Evolutionary conservation across 2,329 filamentous ascomycete species (phyloP).

Genomic region (Xylaria sp.): DNA sequence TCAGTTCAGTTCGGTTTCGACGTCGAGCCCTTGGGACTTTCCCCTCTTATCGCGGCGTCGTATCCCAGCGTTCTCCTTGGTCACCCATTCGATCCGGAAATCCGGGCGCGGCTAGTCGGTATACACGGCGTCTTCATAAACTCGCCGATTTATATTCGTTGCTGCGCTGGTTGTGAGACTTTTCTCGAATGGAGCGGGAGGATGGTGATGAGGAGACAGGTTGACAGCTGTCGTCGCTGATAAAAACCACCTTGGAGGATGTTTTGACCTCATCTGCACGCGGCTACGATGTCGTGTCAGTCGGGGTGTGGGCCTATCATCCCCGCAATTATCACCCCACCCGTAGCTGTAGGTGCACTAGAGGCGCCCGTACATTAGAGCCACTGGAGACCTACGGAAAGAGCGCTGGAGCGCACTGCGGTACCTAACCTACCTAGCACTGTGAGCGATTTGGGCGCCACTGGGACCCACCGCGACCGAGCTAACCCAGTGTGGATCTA

Average conservation of each 20-base stretch:
- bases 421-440: too few relatives aligned
- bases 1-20: slow-evolving; percentile 16
- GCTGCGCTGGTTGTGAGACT: not conserved
- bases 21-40: slow-evolving; percentile 16
- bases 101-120: slow-evolving; percentile 11
- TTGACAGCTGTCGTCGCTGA: slow-evolving; percentile 14
- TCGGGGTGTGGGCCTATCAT: slow-evolving; percentile 15
- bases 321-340: not conserved
- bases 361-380: not conserved
- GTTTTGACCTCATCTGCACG: slow-evolving; percentile 18
- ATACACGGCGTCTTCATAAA: slow-evolving; percentile 1
- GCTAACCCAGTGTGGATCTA: not conserved
- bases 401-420: too few relatives aligned
- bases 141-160: not conserved
- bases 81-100: slow-evolving; percentile 14
- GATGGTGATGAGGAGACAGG: slow-evolving; percentile 4
- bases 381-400: too few relatives aligned
- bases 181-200: not conserved
- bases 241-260: slow-evolving; percentile 14
- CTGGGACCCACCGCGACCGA: not conserved
- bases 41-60: slow-evolving; percentile 19
- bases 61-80: slow-evolving; percentile 14
- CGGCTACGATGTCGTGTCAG: slow-evolving; percentile 14
- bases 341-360: not conserved
- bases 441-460: not conserved